A percentile compares a stretch with the other conserved stretches of the same genome.
These are phyloP conservation scores for Elongisporangium anandrum DNA, from an alignment of 352 stramenopile species.

Conservation along the genomic window DNA sequence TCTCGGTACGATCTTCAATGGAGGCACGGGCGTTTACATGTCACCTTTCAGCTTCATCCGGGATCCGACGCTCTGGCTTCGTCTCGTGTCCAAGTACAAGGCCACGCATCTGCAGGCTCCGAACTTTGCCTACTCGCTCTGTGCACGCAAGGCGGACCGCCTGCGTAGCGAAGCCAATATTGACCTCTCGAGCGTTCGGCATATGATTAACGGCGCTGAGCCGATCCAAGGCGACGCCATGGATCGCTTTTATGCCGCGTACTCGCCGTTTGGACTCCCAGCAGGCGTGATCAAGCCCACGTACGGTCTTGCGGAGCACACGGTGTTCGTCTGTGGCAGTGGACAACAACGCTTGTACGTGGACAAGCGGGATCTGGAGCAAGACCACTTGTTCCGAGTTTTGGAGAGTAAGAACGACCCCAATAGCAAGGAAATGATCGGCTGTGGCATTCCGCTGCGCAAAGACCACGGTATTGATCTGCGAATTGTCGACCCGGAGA, in stretches of 20 bases:
- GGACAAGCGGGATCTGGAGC: constrained; percentile 88
- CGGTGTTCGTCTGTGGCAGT: constrained; percentile 96
- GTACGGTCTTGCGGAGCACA: constrained; percentile 99
- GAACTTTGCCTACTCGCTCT: constrained; percentile 98
- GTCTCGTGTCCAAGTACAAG: constrained; percentile 78
- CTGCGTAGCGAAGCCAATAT: constrained; percentile 37
- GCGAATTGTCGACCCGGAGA: constrained; percentile 91
- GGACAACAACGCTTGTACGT: constrained; percentile 88
- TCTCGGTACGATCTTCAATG: constrained; percentile 77
- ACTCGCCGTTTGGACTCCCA: constrained; percentile 85
- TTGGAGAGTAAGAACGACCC: constrained; percentile 5
- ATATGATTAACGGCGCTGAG: constrained; percentile 99
- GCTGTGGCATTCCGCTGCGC: constrained; percentile 89
- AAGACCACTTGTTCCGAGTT: constrained; percentile 53
- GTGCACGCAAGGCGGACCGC: constrained; percentile 91
- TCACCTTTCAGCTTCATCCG: constrained; percentile 98
- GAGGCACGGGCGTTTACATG: constrained; percentile 95
- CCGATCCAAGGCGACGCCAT: constrained; percentile 91
- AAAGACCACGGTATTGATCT: constrained; percentile 90
- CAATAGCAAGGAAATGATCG: constrained; percentile 82
- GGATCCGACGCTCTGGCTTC: constrained; percentile 95
- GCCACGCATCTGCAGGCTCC: constrained; percentile 98
- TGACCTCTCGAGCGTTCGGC: constrained; percentile 90
- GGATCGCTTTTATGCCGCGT: constrained; percentile 86
- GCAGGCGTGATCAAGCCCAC: constrained; percentile 92